Base-by-base conservation (phyloP, 345 rosid genomes). In the Populus ilicifolia region DNA sequence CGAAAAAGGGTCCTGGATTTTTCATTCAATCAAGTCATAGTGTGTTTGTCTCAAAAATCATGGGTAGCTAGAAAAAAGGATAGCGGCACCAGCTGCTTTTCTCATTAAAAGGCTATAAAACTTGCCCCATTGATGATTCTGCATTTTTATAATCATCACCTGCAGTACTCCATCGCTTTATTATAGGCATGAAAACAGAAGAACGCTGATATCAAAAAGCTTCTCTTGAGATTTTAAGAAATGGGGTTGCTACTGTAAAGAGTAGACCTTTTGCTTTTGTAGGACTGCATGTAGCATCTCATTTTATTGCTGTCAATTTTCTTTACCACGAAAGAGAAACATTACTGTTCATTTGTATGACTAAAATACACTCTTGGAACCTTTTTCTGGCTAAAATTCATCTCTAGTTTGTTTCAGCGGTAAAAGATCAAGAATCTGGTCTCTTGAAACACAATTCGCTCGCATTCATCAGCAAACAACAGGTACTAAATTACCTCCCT, bases 241-340 rank as follows among this genome's bases (percentile, higher is more conserved):
- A 39, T 71, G 30, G 23, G 66, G 80, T 39, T 67, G 73, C 50
- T 64, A 80, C 69, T 18, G 75, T 72, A 33, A 20, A 71, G 25
- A 67, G 59, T 46, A 71, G 50, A 38, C 54, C 80, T 79, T 69
- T 73, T 69, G 50, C 80, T 61, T 59, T 75, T 75, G 11, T 21
- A 14, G 14, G 14, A 6, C 35, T 23, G 63, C 63, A 23, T 59
- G 63, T 1, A 10, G 46, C 46, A 11, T 43, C 14, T 43, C 14
- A 10, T 43, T 43, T 43, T 11, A 43, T 43, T 10, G 3, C 46
- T 43, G 46, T 43, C 46, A 2, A 10, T 43, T 43, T 11, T 43
- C 11, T 43, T 2, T 43, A 11, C 3, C 12, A 43, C 46, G 46
- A 43, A 43, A 43, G 11, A 43, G 46, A 43, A 43, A 2, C 11